Percentiles rank a stretch among this genome's conserved stretches.
phyloP scores from a whole-genome alignment of 305 asterid genomes.

The Rubia tinctorum region DNA sequence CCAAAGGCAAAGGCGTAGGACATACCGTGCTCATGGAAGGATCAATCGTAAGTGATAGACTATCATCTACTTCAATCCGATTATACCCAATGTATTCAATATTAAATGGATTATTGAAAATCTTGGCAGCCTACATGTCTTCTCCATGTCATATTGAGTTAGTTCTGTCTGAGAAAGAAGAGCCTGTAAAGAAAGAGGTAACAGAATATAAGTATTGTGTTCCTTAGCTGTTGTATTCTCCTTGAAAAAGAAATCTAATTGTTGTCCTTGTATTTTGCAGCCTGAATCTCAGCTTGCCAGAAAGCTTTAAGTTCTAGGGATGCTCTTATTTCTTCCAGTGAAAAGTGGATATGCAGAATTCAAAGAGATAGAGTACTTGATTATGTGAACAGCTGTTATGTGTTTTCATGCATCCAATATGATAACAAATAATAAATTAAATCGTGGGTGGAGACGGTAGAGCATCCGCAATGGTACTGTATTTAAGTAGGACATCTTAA shows the following conservation, averaged over 20 bases:
- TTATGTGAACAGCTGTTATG: too few relatives aligned
- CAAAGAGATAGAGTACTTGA: too few relatives aligned
- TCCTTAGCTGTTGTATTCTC: too few relatives aligned
- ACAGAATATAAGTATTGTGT: too few relatives aligned
- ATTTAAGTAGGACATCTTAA: too few relatives aligned
- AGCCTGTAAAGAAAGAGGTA: conserved; percentile 73
- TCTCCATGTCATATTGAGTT: conserved; percentile 82
- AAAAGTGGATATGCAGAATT: too few relatives aligned
- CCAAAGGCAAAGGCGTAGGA: conserved; percentile 72
- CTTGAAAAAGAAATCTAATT: too few relatives aligned
- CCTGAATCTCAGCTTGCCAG: conserved; percentile 56
- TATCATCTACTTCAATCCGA: background rate
- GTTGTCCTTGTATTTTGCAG: conserved; percentile 31
- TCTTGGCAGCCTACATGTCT: conserved; percentile 69
- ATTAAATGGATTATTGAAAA: background rate
- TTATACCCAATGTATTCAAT: background rate
- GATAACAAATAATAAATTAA: too few relatives aligned
- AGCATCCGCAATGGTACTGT: too few relatives aligned
- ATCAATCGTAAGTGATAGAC: conserved; percentile 52
- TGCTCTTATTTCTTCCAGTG: too few relatives aligned
- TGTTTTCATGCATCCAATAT: too few relatives aligned
- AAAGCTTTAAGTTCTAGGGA: conserved; percentile 25
- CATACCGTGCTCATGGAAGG: conserved; percentile 85
- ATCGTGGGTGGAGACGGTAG: too few relatives aligned
- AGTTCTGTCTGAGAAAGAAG: conserved; percentile 68